Percentiles rank a stretch among this genome's conserved stretches.
phyloP scores from a whole-genome alignment of 345 rosid species.

The Sisymbrium irio region DNA sequence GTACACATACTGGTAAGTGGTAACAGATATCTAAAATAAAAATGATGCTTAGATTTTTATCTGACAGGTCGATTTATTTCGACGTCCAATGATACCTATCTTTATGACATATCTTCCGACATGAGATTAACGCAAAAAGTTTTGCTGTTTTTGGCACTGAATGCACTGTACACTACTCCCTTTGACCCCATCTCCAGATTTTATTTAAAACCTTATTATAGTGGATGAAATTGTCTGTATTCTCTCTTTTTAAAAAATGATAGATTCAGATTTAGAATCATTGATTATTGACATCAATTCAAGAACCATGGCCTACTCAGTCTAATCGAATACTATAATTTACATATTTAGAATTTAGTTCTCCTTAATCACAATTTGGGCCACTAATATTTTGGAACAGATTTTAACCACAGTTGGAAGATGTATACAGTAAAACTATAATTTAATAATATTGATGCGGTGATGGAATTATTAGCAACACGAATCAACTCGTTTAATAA shows the following conservation, averaged over 20 bases:
- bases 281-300: not conserved
- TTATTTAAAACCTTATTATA: not conserved
- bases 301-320: not conserved
- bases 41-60: not conserved
- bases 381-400: not conserved
- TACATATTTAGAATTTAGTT: not conserved
- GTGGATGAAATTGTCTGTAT: not conserved
- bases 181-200: slow-evolving; percentile 21
- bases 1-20: not conserved
- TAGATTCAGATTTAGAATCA: not conserved
- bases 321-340: not conserved
- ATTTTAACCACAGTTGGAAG: too few species aligned
- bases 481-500: not conserved
- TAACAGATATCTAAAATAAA: not conserved
- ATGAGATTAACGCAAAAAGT: slow-evolving; percentile 14
- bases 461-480: not conserved
- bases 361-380: not conserved
- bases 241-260: not conserved
- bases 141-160: slow-evolving; percentile 25
- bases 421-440: not conserved
- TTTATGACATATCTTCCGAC: slow-evolving; percentile 25
- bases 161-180: slow-evolving; percentile 18
- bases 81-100: slow-evolving; percentile 3
- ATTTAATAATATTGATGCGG: too few species aligned
- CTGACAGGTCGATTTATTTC: not conserved